Conservation (phyloP, 208 protist genomes). For the Leishmania braziliensis region DNA sequence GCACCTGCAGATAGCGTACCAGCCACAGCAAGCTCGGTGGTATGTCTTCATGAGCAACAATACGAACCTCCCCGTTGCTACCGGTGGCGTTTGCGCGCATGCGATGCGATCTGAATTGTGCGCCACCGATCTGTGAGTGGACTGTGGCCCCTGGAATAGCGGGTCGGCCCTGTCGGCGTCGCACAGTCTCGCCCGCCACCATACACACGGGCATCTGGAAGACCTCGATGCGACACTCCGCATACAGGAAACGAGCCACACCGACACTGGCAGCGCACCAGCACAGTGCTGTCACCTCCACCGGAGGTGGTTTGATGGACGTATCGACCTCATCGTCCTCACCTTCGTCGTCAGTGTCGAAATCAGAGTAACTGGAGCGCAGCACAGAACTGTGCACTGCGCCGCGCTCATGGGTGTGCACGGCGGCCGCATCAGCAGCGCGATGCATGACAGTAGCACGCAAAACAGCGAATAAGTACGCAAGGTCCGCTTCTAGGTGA, state of each 20-base stretch:
- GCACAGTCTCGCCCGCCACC: conserved; percentile 27
- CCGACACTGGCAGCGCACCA: conserved; percentile 36
- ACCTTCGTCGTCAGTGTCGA: conserved; percentile 2
- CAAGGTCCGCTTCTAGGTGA: neutral
- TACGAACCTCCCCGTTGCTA: conserved; percentile 18
- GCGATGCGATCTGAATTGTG: neutral
- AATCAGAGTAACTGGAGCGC: neutral
- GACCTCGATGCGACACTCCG: conserved; percentile 51
- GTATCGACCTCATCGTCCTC: neutral
- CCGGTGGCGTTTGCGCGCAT: neutral
- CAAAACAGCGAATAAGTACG: neutral
- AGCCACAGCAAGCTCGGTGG: conserved; percentile 58
- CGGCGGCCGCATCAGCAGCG: neutral
- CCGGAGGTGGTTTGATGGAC: neutral
- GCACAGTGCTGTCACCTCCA: conserved; percentile 24
- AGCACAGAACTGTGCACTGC: neutral
- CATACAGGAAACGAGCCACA: conserved; percentile 41
- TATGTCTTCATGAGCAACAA: conserved; percentile 40
- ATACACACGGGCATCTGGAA: conserved; percentile 50
- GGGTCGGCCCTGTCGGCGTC: conserved; percentile 1
- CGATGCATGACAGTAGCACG: neutral
- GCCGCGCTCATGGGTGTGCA: neutral
- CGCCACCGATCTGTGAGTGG: neutral
- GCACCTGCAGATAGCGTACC: conserved; percentile 44
- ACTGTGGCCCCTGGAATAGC: neutral